Evolutionary conservation across 441 rosid genomes (phyloP), one percentile per base, ranked within the genome.

Genomic region (Sinapis alba): DNA sequence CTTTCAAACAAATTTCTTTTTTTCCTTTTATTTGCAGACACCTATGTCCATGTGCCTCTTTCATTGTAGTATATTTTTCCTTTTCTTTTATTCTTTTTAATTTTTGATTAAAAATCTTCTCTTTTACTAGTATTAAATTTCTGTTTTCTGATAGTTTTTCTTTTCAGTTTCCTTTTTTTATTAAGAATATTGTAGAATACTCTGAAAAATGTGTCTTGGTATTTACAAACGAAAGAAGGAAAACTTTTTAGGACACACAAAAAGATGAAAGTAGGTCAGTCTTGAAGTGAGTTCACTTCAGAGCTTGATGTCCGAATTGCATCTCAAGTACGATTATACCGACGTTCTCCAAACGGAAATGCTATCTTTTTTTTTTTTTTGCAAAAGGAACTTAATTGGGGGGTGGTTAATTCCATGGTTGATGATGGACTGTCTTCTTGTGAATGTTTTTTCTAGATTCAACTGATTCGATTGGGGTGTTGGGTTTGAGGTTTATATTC

Each of bases 21-120:
- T 72, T 71, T 59, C 51, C 43, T 9, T 65, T 65, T 66, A 18
- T 19, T 43, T 34, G 79, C 88, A 78, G 86, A 69, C 76, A 71
- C 82, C 90, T 85, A 84, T 84, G 85, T 80, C 90, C 86, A 84
- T 84, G 85, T 80, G 86, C 57, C 8, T 72, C 61, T 43, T 58
- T 72, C 83, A 21, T 77, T 50, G 18, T 41, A 43, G 4, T 16
- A 62, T 69, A 41, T 72, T 76, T 78, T 7, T 7, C 27, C 7
- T 77, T 80, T 80, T 72, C 78, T 68, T 30, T 18, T 16, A 18
- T 50, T 50, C 9, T 16, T 47, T 4, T 9, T 28, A 4, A n/a
- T 60, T 16, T 16, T 16, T 30, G 6, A 30, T 38, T 30, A 60
- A 32, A 18, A 34, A 5, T 28, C 3, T 15, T 28, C 23, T 28